Percentiles rank a stretch among this genome's conserved stretches.
Evolutionary conservation across 2,329 filamentous ascomycete genomes (phyloP).

Genomic region (Boeremia lycopersici): DNA sequence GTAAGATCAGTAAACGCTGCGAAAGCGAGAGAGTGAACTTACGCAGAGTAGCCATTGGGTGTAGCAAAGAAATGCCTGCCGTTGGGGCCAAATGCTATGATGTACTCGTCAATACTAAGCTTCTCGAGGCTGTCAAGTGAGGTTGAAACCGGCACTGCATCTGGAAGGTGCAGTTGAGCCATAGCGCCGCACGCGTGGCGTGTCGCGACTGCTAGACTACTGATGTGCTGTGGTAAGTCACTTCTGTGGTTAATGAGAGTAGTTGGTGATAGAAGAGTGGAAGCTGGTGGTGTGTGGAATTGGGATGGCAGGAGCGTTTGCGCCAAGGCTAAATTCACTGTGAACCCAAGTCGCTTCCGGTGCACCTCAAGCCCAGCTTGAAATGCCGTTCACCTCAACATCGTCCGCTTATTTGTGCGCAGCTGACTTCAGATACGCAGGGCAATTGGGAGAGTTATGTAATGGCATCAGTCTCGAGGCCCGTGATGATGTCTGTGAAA

Average conservation of each 20-base stretch:
- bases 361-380: background rate
- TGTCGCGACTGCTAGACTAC: background rate
- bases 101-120: conserved; percentile 30
- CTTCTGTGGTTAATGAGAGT: background rate
- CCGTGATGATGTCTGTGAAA: too few species aligned
- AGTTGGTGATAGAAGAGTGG: background rate
- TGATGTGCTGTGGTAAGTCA: background rate
- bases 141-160: conserved; percentile 1
- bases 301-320: background rate
- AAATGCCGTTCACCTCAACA: background rate
- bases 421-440: too few species aligned
- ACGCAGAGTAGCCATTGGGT: conserved; percentile 37
- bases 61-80: conserved; percentile 33
- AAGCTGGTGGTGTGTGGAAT: background rate
- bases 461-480: too few species aligned
- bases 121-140: conserved; percentile 22
- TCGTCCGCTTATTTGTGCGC: background rate
- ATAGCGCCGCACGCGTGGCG: background rate
- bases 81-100: conserved; percentile 32
- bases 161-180: background rate
- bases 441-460: background rate
- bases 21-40: conserved; percentile 3
- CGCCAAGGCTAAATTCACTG: conserved; percentile 5
- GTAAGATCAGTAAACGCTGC: conserved; percentile 1
- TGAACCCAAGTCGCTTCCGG: background rate